Evolutionary conservation across 2,329 filamentous ascomycete species (phyloP).

Genomic region (Juglanconis sp.): DNA sequence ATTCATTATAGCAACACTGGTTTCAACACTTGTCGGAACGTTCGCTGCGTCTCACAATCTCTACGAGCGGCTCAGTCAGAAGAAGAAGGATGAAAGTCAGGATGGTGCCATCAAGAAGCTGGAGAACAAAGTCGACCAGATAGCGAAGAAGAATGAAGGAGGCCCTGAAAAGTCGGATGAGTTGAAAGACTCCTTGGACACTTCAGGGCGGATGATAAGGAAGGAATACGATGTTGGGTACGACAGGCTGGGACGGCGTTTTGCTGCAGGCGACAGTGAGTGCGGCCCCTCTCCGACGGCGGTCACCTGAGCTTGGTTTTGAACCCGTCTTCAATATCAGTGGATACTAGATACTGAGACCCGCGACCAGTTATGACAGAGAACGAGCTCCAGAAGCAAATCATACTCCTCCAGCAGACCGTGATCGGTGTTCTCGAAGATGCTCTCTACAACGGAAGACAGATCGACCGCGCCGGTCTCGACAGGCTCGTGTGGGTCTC

Average conservation of each 20-base stretch:
- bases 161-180: constrained; percentile 20
- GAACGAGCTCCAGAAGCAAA: constrained; percentile 33
- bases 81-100: constrained; percentile 31
- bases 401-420: constrained; percentile 35
- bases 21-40: constrained; percentile 36
- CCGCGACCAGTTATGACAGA: constrained; percentile 26
- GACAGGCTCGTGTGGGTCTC: constrained; percentile 30
- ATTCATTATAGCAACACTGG: constrained; percentile 37
- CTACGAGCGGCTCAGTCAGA: constrained; percentile 33
- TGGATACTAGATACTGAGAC: neutral
- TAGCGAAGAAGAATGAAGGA: constrained; percentile 15
- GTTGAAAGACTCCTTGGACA: constrained; percentile 27
- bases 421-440: constrained; percentile 37
- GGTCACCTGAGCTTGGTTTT: neutral
- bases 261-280: constrained; percentile 33
- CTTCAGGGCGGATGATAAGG: constrained; percentile 29
- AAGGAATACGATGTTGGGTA: constrained; percentile 33
- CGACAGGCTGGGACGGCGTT: constrained; percentile 29
- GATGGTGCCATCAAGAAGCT: constrained; percentile 31
- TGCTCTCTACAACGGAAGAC: constrained; percentile 29
- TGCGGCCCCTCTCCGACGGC: neutral
- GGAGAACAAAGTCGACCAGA: constrained; percentile 23
- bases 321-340: neutral
- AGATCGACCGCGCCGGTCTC: constrained; percentile 25
- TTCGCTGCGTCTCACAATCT: constrained; percentile 35